Base-by-base conservation (phyloP, 164 flowering plant genomes). In the Dillenia turbinata region DNA sequence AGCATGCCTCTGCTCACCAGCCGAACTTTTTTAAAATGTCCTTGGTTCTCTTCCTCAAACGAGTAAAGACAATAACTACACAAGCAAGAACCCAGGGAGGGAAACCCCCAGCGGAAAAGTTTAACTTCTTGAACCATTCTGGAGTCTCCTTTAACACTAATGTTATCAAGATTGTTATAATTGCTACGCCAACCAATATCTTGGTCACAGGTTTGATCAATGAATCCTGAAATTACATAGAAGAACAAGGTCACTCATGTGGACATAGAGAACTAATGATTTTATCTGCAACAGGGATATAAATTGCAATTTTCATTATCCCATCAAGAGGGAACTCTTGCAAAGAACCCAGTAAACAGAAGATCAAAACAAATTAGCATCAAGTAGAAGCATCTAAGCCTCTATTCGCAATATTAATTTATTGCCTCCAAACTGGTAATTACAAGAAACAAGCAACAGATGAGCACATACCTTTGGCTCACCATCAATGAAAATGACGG, bases 61-160 rank as follows among this genome's bases (percentile, higher is more conserved):
- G 95, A 40, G 86, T 89, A 72, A 94, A 94, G 44, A 89, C 90
- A 50, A 94, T 86, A 44, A 94, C 86, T 12, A 76, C 73, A 54
- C 88, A 89, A 59, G 97, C 97, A 54, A 94, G 80, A 66, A 89
- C 49, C 99, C 96, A 94, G n/a, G 97, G 97, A 67, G 96, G 90
- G 65, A 85, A 81, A 71, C 57, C 75, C 47, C 69, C 78, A 48
- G 77, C 81, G 2, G 72, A 49, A 33, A 80, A 44, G 73, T 82
- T 78, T 6, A 78, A 70, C 48, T 74, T 84, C 68, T 85, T 72
- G 12, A 83, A 44, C 97, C 93, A 91, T 22, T 60, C 71, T 46
- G 97, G 96, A 52, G 76, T 71, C 61, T 91, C 99, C 74, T 66
- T 84, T 65, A 78, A 9, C 16, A 75, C 75, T n/a, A 91, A n/a